Base-by-base conservation (phyloP, 1,139 yeast species). In the Pneumocystis carinii region DNA sequence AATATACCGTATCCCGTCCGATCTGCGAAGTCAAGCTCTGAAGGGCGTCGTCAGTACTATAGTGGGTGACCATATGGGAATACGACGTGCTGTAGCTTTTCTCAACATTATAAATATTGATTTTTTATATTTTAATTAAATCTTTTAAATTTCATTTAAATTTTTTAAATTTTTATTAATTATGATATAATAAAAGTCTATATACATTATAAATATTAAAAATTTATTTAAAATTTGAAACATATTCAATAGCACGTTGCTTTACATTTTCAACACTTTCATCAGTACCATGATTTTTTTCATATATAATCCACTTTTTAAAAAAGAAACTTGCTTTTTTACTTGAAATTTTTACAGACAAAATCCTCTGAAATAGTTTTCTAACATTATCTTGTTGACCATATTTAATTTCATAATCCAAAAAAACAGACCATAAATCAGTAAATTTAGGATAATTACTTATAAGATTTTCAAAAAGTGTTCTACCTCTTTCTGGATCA, bases 311-410 rank as follows among this genome's bases (percentile, higher is more conserved):
- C 97, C 97, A 90, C 72, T 92, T 92, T 71, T 85, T 87, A 77
- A 90, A 90, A 81, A 92, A 88, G 77, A 88, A 89, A 75, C 88
- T 90, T 69, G 96, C 97, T 76, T 90, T 97, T 74, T 90, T 92
- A 74, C 86, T 82, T n/a, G 87, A 80, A 65, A 90, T 75, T 74
- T 87, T 88, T 74, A 81, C 83, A 35, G 77, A 70, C 64, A 82
- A 65, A 6, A 86, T 89, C 72, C 97, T 83, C 74, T 90, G 96
- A 71, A 90, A 90, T 67, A 92, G 77, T 37, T 81, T 85, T 37
- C 67, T 58, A 58, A 65, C 67, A 71, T 85, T 92, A 56, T 84
- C 85, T 73, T 82, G 83, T 62, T 83, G 83, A 64, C 79, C 80
- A 60, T 70, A 68, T 74, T 87, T 87, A 72, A 87, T 84, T 75